Evolutionary conservation across 2,329 filamentous ascomycete genomes (phyloP), one percentile per base, ranked within the genome.

Genomic region (Ascochyta lentis): DNA sequence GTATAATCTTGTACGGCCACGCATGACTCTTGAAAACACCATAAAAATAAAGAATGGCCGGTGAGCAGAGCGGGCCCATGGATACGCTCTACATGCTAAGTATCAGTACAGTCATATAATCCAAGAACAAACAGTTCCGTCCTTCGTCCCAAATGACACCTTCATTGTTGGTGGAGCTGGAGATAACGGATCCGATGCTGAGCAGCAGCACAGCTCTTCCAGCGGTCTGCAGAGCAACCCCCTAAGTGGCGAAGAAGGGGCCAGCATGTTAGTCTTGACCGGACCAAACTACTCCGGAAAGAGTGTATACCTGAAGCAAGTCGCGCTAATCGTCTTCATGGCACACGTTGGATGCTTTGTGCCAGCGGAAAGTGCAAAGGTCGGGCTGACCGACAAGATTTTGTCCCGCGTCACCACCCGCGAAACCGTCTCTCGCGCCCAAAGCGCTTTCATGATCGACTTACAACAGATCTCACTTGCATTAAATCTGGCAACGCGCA

Each of bases 201-300:
- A 39, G 15, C 37, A 40, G 9, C 41, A 46, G 8, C 35, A 38
- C 33, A 24, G 7, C 10, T 55, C 34, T 10, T 43, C 41, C 4
- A 47, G 16, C 10, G 44, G 31, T n/a, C 15, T 27, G 4, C 39
- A 45, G 3, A 19, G 10, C 4, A 48, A 26, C n/a, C 38, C 23
- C 26, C 13, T n/a, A 5, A 23, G 2, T 4, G 8, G 35, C 10
- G 39, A 55, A 6, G 62, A 74, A 4, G 71, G 70, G 3, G 86
- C 90, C 12, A 91, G 84, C 61, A 89, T 92, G 77, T 73, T 97
- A 12, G 79, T 97, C 6, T 76, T 99, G 66, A 98, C 95, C 0
- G 95, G 95, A 0, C 93, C 95, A 4, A 99, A 99, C 66, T 96
- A 95, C 72, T 98, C 95, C 0, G 95, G 95, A 0, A 99, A 99